phyloP scores from a whole-genome alignment of 352 stramenopile species.

The Globisporangium echinulatum region DNA sequence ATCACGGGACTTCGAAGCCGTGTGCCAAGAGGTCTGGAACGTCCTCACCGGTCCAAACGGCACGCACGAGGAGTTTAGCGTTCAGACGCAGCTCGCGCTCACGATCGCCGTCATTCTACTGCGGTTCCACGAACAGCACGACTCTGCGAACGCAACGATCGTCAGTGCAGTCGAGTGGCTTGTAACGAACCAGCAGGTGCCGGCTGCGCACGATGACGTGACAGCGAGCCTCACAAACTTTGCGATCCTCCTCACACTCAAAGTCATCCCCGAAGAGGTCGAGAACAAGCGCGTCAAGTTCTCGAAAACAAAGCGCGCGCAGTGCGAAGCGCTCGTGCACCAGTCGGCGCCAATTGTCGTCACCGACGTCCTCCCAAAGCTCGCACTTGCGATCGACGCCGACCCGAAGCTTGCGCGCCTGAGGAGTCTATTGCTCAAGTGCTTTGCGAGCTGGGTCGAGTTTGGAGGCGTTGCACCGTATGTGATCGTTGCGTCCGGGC shows the following conservation, averaged over 20 bases:
- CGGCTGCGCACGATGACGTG: constrained; percentile 27
- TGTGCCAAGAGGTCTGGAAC: constrained; percentile 76
- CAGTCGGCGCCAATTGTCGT: constrained; percentile 54
- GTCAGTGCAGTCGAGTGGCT: constrained; percentile 70
- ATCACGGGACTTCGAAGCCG: constrained; percentile 48
- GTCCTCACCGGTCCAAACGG: constrained; percentile 57
- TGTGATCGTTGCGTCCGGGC: constrained; percentile 52
- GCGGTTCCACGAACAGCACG: constrained; percentile 63
- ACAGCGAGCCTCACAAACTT: constrained; percentile 59
- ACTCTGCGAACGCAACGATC: constrained; percentile 27
- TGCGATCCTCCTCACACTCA: constrained; percentile 64
- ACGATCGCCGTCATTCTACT: constrained; percentile 74
- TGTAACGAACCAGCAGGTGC: constrained; percentile 55
- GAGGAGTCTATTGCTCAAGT: constrained; percentile 48
- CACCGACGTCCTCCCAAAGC: constrained; percentile 44
- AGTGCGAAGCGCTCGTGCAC: constrained; percentile 68
- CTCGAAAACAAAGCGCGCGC: constrained; percentile 47
- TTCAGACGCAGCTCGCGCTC: constrained; percentile 67
- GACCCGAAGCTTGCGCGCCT: constrained; percentile 38
- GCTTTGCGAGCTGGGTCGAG: constrained; percentile 71
- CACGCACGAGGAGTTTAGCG: constrained; percentile 40
- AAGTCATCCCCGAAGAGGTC: constrained; percentile 74
- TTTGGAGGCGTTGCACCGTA: constrained; percentile 43
- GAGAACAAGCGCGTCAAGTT: constrained; percentile 79
- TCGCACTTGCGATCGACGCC: constrained; percentile 50